Percentiles rank a stretch among this genome's conserved stretches.
Evolutionary conservation across 1,284 basidiomycete species (phyloP).

Genomic region (Ustilago crameri): DNA sequence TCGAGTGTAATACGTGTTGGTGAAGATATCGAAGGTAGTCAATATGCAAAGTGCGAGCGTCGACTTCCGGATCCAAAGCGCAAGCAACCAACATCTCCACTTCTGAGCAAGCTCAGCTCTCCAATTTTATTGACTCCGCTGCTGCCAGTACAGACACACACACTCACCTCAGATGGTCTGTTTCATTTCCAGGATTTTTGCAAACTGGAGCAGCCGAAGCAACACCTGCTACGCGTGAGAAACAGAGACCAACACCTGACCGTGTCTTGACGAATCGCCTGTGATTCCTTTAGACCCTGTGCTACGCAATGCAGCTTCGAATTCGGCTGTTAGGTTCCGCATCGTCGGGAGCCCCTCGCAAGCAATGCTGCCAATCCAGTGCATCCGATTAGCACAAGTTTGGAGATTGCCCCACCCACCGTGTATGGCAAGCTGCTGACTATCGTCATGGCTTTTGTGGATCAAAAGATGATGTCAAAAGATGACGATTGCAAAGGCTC

Average conservation of each 20-base stretch:
- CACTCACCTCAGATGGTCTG: not conserved
- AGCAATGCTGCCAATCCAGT: too few species aligned
- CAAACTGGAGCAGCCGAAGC: not conserved
- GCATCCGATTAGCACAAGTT: too few species aligned
- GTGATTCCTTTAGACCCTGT: not conserved
- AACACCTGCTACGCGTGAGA: not conserved
- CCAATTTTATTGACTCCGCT: too few species aligned
- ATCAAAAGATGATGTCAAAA: too few species aligned
- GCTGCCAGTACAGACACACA: not conserved
- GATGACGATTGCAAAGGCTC: too few species aligned
- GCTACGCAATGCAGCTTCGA: too few species aligned
- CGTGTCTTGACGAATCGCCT: conserved; percentile 4
- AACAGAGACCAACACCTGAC: conserved; percentile 38
- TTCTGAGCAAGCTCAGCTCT: not conserved
- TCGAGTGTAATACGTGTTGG: conserved; percentile 1
- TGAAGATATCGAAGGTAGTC: not conserved
- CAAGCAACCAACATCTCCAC: conserved; percentile 30
- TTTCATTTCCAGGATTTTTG: not conserved
- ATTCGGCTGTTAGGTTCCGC: too few species aligned
- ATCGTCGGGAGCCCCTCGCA: too few species aligned
- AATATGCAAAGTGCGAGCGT: not conserved
- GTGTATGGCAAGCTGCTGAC: too few species aligned
- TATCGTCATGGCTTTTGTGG: too few species aligned
- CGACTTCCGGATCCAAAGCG: not conserved
- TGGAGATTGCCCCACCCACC: too few species aligned